Evolutionary conservation across 495 filamentous ascomycete genomes (phyloP).

Genomic region (Chaetomium cochliodes): DNA sequence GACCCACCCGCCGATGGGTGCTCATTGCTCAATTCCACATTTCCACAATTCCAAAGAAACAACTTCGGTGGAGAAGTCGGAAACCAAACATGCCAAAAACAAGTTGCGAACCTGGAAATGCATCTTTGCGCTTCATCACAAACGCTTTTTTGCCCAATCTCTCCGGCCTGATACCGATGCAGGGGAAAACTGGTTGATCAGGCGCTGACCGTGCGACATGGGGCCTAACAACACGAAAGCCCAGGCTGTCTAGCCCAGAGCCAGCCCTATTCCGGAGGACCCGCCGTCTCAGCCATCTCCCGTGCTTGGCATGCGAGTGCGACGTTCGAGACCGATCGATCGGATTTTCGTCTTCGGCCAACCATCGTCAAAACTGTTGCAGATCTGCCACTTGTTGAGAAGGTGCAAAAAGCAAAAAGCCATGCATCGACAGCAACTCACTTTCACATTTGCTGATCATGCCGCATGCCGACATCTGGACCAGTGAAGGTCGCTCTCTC

Average conservation of each 20-base stretch:
- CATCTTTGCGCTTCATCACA: background rate
- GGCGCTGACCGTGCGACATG: background rate
- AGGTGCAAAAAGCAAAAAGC: slow-evolving; percentile 4
- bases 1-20: slow-evolving; percentile 7
- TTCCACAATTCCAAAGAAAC: background rate
- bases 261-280: slow-evolving; percentile 4
- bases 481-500: background rate
- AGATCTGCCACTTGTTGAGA: slow-evolving; percentile 2
- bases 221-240: too few species aligned
- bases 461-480: background rate
- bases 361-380: background rate
- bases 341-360: background rate
- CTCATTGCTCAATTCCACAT: too few species aligned
- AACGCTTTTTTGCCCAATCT: slow-evolving; percentile 5
- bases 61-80: background rate
- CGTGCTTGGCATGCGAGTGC: slow-evolving; percentile 11
- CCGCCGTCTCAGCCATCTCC: slow-evolving; percentile 14
- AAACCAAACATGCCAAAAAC: background rate
- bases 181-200: background rate
- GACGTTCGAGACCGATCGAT: slow-evolving; percentile 18
- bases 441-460: background rate
- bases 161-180: background rate
- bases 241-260: too few species aligned
- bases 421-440: background rate
- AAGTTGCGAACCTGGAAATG: background rate